Evolutionary conservation across 2,329 filamentous ascomycete species (phyloP).

Genomic region (Akanthomyces dipterigenus): DNA sequence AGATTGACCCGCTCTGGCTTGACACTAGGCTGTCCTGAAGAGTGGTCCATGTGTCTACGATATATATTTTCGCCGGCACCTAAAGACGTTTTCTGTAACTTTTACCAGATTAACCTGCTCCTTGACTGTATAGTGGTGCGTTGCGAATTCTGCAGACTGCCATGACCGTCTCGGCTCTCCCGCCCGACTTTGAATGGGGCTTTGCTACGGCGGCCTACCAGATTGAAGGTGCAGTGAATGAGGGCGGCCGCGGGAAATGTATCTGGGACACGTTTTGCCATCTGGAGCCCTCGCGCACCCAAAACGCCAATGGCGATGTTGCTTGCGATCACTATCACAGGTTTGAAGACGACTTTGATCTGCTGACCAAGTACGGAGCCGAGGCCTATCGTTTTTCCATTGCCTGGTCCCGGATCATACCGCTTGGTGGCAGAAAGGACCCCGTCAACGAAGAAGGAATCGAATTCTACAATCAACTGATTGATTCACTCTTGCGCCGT

Average conservation of each 20-base stretch:
- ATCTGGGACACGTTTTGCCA: conserved; percentile 38
- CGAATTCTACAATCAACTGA: conserved; percentile 51
- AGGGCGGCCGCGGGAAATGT: conserved; percentile 34
- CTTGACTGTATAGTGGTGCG: neutral
- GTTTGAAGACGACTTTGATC: conserved; percentile 47
- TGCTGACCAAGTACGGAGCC: conserved; percentile 51
- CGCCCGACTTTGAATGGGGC: conserved; percentile 32
- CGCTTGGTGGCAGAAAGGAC: conserved; percentile 55
- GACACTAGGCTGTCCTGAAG: neutral
- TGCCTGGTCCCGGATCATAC: conserved; percentile 61
- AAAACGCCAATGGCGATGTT: conserved; percentile 39
- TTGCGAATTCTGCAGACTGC: neutral
- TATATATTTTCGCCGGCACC: neutral
- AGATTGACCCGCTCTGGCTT: neutral
- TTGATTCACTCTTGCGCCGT: conserved; percentile 49
- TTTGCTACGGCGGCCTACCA: conserved; percentile 38
- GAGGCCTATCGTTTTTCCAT: conserved; percentile 59
- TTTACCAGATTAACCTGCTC: neutral
- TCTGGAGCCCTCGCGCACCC: conserved; percentile 32
- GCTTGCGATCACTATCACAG: conserved; percentile 37
- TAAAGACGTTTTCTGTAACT: neutral
- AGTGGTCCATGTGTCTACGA: neutral
- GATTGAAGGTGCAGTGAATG: conserved; percentile 35
- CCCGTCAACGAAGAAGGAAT: conserved; percentile 56
- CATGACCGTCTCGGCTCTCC: conserved; percentile 19